Evolutionary conservation across 116 monocot species (phyloP).

Genomic region (Cymodocea nodosa): DNA sequence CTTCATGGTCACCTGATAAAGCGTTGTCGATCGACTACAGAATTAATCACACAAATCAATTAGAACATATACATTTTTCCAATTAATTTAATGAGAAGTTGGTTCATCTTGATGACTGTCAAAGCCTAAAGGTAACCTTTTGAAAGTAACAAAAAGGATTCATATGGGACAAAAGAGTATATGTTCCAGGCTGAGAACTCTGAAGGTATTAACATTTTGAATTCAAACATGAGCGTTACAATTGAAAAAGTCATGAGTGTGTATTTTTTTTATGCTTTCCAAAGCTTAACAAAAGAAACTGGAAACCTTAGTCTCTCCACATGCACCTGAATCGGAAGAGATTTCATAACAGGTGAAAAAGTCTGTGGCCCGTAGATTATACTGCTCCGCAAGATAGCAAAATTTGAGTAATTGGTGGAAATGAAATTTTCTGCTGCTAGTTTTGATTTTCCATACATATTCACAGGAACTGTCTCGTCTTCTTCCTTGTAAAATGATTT

Average conservation of each 20-base stretch:
- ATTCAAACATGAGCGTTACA: no score
- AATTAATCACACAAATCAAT: constrained; percentile 4
- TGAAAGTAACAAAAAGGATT: no score
- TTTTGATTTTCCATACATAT: constrained; percentile 94
- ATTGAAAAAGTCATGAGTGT: no score
- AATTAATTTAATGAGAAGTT: neutral
- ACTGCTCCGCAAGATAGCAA: constrained; percentile 78
- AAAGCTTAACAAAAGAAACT: neutral
- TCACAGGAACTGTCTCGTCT: constrained; percentile 71
- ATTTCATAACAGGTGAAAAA: constrained; percentile 63
- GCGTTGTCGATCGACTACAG: constrained; percentile 78
- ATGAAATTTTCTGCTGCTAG: constrained; percentile 72
- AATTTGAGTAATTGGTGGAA: constrained; percentile 43
- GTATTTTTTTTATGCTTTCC: no score
- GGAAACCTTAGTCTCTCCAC: neutral
- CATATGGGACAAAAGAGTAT: no score
- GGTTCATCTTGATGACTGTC: neutral
- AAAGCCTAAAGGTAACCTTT: no score
- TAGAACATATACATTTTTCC: neutral
- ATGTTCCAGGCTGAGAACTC: no score
- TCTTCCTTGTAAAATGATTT: constrained; percentile 97
- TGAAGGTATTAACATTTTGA: no score
- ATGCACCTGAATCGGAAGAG: constrained; percentile 72
- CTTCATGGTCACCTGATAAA: constrained; percentile 44
- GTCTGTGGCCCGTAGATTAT: constrained; percentile 85